A percentile compares a stretch with the other conserved stretches of the same genome.
phyloP scores from a whole-genome alignment of 1,284 basidiomycete species.

The Malassezia vespertilionis region DNA sequence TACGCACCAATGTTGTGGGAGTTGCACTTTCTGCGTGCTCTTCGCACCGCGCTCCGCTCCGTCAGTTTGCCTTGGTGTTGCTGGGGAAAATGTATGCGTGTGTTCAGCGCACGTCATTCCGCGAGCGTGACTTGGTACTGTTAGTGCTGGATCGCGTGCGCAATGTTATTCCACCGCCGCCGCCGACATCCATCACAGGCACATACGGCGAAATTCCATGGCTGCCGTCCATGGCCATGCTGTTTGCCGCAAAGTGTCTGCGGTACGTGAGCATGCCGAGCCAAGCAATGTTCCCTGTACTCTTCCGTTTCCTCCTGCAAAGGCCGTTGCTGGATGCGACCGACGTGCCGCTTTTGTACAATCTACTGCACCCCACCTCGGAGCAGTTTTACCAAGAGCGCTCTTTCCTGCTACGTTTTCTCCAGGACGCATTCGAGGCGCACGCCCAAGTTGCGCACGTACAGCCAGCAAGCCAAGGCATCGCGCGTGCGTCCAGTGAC shows the following conservation, averaged over 20 bases:
- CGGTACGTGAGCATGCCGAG: constrained; percentile 66
- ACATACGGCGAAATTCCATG: constrained; percentile 40
- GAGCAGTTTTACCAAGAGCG: constrained; percentile 69
- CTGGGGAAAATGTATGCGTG: constrained; percentile 49
- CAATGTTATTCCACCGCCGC: constrained; percentile 17
- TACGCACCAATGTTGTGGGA: constrained; percentile 68
- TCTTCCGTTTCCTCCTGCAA: constrained; percentile 71
- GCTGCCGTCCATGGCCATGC: constrained; percentile 63
- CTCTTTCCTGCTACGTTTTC: constrained; percentile 72
- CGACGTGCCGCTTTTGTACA: constrained; percentile 75
- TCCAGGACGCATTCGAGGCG: constrained; percentile 59
- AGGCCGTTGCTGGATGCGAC: constrained; percentile 61
- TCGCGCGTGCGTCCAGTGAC: constrained; percentile 51
- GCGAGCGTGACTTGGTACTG: constrained; percentile 66
- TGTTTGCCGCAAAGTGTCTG: constrained; percentile 69
- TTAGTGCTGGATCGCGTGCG: constrained; percentile 63
- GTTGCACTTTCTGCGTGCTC: constrained; percentile 65
- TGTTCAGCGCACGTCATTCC: constrained; percentile 58
- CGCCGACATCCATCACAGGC: constrained; percentile 26
- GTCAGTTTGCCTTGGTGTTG: constrained; percentile 51
- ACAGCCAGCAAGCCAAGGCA: background rate
- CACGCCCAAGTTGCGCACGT: constrained; percentile 8
- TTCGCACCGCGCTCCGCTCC: constrained; percentile 57
- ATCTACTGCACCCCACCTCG: constrained; percentile 63
- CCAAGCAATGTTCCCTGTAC: constrained; percentile 67